Evolutionary conservation across 2,329 filamentous ascomycete species (phyloP), one percentile per base, ranked within the genome.

Genomic region (Cercospora sesami): DNA sequence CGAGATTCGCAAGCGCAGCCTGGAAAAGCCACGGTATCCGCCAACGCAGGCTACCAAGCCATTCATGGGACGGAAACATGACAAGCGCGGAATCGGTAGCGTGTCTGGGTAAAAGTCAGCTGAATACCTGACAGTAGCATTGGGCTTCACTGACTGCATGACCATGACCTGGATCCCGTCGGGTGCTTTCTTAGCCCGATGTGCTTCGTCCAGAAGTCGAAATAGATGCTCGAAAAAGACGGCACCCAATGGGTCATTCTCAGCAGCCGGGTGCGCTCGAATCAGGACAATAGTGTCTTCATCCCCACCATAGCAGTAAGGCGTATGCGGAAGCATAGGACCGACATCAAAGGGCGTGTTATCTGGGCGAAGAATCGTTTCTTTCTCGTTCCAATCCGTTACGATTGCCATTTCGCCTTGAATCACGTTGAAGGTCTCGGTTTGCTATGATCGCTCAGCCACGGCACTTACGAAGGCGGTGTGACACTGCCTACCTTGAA

Each of bases 1-100:
- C 61, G 7, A 63, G 14, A 21, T 55, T 14, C 5, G 61, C 61
- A 9, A 63, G 18, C 3, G 14, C 33, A 10, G 23, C 61, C 9
- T 63, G 61, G 14, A 63, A 48, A 3, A 55, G n/a, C 61, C 61
- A 63, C 5, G 61, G 61, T 33, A 63, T 39, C 1, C 10, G 42
- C 61, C 61, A 63, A 51, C 61, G 42, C n/a, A 55, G 14, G 21
- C 30, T 39, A 8, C 61, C 61, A 16, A 63, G 42, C 9, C n/a
- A 63, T 23, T 4, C 16, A 33, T 10, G 45, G n/a, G 26, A 33
- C 5, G 61, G 61, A 7, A 63, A 63, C 61, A 63, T 63, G 9
- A 63, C 16, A 4, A 63, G 30, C 18, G 61, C 61, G 16, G 61
- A 63, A n/a, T 63, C 61, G n/a, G 61, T 63, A 12, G 61, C 61